phyloP scores from a whole-genome alignment of 1,139 yeast genomes.

The Pichiaceae sp. region DNA sequence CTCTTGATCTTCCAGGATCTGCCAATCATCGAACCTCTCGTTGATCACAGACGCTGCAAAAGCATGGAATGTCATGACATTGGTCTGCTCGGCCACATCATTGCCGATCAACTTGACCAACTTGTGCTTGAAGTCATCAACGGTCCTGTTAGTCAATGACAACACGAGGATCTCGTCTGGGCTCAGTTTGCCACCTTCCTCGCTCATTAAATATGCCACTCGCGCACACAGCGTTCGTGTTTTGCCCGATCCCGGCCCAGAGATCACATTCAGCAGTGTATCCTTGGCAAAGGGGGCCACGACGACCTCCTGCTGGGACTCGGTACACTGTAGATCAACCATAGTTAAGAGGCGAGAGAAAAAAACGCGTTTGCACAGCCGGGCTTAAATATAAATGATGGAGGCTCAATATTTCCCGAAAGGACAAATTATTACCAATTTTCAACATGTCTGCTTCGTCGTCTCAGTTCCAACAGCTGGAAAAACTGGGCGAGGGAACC shows the following conservation, averaged over 20 bases:
- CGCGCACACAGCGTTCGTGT: conserved; percentile 53
- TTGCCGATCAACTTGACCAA: conserved; percentile 29
- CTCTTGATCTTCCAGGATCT: conserved; percentile 27
- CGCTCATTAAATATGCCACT: conserved; percentile 38
- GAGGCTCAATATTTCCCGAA: not conserved
- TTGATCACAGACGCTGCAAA: conserved; percentile 44
- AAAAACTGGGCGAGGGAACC: conserved; percentile 94
- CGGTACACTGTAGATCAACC: conserved; percentile 19
- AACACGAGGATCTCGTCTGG: conserved; percentile 55
- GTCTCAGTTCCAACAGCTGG: conserved; percentile 40
- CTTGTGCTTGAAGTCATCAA: conserved; percentile 38
- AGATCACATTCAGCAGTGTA: conserved; percentile 40
- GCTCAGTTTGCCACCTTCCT: conserved; percentile 21
- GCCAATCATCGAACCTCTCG: conserved; percentile 29
- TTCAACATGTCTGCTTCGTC: conserved; percentile 22
- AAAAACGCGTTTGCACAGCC: not conserved
- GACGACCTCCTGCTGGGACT: conserved; percentile 20
- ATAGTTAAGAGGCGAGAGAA: not conserved
- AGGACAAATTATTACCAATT: too few relatives aligned
- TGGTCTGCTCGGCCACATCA: conserved; percentile 27
- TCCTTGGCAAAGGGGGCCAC: conserved; percentile 12
- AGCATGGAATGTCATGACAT: conserved; percentile 56
- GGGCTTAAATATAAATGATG: not conserved
- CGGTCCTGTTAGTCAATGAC: conserved; percentile 67
- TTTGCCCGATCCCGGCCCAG: conserved; percentile 79